Base-by-base conservation (phyloP, 805 yeast species). In the Spathaspora boniae region DNA sequence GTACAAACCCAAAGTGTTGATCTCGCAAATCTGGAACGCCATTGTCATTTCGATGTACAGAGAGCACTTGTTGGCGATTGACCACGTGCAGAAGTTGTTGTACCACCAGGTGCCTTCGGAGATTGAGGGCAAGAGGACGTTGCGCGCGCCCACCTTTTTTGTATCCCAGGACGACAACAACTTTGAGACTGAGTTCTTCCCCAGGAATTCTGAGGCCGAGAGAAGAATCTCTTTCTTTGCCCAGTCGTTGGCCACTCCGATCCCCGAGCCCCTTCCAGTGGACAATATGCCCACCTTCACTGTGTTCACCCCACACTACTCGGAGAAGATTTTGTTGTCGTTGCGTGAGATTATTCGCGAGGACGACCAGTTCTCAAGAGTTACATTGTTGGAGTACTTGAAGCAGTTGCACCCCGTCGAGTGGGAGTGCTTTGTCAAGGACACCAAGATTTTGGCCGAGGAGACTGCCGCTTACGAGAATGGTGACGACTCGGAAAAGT, bases 201-300 rank as follows among this genome's bases (percentile, higher is more conserved):
- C 98, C 51, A 76, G 81, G 55, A 80, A 91, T 65, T 87, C 96
- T 29, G 99, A 93, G 68, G 98, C 99, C 46, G 98, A 94, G 72
- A 89, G 98, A 74, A 93, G 99, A 76, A 89, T 93, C 52, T 86
- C 97, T 41, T 93, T 94, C 84, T 93, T 93, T 70, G 99, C 99
- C 41, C 98, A 93, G 68, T 89, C 98, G 8, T 74, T 93, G 65
- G 94, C 98, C 34, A 93, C 98, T 41, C 98, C 98, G 50, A 89
- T 93, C 53, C 96, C 96, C 45, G 98, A 93, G 70, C 98, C 99
- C 44, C 74, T 93, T 58, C 98, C 99, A 29, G 98, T 94, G 50
- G 98, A 93, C 66, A 91, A 91, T 74, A 93, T 93, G 98, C 99
- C 99, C 47, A 91, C 98, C 9, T 93, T 93, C 65, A 89, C 98